These are phyloP conservation scores for Jackrogersella multiformis DNA, from an alignment of 495 filamentous ascomycete species.

Conservation along the genomic window DNA sequence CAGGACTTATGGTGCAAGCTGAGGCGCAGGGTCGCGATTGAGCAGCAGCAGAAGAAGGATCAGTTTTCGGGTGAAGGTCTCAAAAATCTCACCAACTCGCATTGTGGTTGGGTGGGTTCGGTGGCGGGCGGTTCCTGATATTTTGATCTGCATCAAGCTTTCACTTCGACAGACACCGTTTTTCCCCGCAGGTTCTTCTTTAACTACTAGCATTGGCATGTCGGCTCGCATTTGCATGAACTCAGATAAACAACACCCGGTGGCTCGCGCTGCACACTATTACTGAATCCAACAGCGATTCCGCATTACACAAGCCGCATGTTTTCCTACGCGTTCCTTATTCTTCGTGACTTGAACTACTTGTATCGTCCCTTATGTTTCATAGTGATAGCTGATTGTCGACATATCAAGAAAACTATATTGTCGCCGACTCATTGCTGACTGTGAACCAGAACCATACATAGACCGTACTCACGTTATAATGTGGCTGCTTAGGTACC, in stretches of 20 bases:
- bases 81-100: slow-evolving; percentile 28
- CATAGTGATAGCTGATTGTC: slow-evolving; percentile 1
- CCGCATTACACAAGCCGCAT: slow-evolving; percentile 19
- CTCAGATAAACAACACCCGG: slow-evolving; percentile 47
- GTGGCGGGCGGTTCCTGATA: slow-evolving; percentile 34
- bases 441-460: slow-evolving; percentile 23
- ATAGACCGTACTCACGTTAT: slow-evolving; percentile 11
- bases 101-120: slow-evolving; percentile 20
- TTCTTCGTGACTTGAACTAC: neutral
- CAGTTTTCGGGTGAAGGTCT: slow-evolving; percentile 35
- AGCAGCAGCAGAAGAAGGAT: slow-evolving; percentile 42
- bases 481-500: slow-evolving; percentile 25
- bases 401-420: neutral
- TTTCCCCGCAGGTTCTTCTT: slow-evolving; percentile 34
- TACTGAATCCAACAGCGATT: slow-evolving; percentile 37
- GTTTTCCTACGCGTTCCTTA: neutral
- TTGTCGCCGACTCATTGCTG: slow-evolving; percentile 20
- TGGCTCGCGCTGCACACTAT: slow-evolving; percentile 46
- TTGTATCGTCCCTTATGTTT: neutral
- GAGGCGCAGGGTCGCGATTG: slow-evolving; percentile 41
- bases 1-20: slow-evolving; percentile 41
- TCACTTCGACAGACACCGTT: slow-evolving; percentile 32
- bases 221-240: slow-evolving; percentile 44
- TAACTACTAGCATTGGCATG: slow-evolving; percentile 43
- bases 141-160: slow-evolving; percentile 35